A percentile compares a stretch with the other conserved stretches of the same genome.
phyloP scores from a whole-genome alignment of 257 asterid genomes.

The Lithospermum erythrorhizon region DNA sequence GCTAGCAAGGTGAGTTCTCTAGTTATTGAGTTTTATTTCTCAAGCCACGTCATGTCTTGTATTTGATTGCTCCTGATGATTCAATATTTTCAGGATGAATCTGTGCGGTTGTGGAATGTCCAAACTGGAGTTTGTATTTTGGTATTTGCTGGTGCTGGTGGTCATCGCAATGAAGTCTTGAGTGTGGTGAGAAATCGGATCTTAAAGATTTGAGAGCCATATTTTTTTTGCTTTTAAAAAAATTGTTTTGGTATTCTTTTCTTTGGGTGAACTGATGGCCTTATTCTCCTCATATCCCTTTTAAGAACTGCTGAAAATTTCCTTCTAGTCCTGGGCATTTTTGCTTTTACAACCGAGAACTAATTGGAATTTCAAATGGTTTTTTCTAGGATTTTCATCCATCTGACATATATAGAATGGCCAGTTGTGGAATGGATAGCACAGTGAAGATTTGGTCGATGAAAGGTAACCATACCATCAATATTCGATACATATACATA shows the following conservation, averaged over 20 bases:
- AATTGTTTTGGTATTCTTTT: background rate
- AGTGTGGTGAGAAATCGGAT: conserved; percentile 55
- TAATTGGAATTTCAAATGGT: background rate
- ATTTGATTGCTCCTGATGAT: conserved; percentile 1
- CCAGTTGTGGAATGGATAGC: conserved; percentile 99
- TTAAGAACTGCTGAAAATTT: no score
- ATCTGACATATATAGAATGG: conserved; percentile 77
- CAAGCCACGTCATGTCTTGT: background rate
- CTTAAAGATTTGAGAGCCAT: background rate
- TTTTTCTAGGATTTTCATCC: conserved; percentile 83
- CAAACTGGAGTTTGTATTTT: conserved; percentile 97
- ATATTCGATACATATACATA: background rate
- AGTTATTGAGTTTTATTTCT: conserved; percentile 5
- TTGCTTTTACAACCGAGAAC: background rate
- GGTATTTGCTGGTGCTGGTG: conserved; percentile 99
- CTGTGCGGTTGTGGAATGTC: conserved; percentile 94
- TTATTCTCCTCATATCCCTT: no score
- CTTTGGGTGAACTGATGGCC: background rate
- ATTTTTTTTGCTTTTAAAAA: no score
- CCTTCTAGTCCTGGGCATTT: no score
- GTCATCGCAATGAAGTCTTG: conserved; percentile 98
- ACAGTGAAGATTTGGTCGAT: conserved; percentile 96
- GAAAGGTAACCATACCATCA: conserved; percentile 45
- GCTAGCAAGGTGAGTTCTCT: conserved; percentile 76
- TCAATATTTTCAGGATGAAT: conserved; percentile 60